Base-by-base conservation (phyloP, 2,329 filamentous ascomycete species). In the Aquanectria penicillioides region DNA sequence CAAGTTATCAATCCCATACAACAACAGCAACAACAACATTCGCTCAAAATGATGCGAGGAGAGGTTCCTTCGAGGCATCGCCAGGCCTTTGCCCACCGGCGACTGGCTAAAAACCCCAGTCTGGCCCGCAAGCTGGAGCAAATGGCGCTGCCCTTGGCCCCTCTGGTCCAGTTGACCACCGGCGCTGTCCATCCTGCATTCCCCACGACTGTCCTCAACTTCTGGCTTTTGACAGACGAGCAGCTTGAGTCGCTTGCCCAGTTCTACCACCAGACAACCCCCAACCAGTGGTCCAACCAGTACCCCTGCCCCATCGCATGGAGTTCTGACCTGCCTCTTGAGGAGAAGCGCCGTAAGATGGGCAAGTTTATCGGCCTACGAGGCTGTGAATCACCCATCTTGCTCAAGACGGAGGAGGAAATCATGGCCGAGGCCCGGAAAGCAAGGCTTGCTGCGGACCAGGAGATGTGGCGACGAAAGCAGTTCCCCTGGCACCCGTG, bases 361-460 rank as follows among this genome's bases (percentile, higher is more conserved):
- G 90, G 90, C 40, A 81, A 85, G 65, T 93, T 93, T 65, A 92
- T 93, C 71, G 90, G 90, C 11, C 77, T 93, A 55, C 77, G 86
- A 47, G 89, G 88, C 2, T 81, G 80, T 61, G 77, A 81, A 33
- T 73, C 71, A 15, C 78, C 79, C 9, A 59, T 69, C 48, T 51
- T 71, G 43, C 63, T 76, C 60, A 77, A 75, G 71, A 76, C 75
- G 8, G 80, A 84, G 65, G 80, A 84, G 29, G 79, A 85, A 62
- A 79, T 85, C 54, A 64, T 76, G 40, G 77, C 77, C 48, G 78
- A 80, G 51, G 81, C 78, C 8, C 69, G 79, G 33, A 69, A 72
- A 49, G 76, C 76, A 8, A 73, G 77, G 46, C 38, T 73, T 15
- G 72, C 69, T 2, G 76, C 74, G 25, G 81, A 83, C 10, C 81